phyloP scores from a whole-genome alignment of 2,329 filamentous ascomycete species.

The Fusarium pseudograminearum region DNA sequence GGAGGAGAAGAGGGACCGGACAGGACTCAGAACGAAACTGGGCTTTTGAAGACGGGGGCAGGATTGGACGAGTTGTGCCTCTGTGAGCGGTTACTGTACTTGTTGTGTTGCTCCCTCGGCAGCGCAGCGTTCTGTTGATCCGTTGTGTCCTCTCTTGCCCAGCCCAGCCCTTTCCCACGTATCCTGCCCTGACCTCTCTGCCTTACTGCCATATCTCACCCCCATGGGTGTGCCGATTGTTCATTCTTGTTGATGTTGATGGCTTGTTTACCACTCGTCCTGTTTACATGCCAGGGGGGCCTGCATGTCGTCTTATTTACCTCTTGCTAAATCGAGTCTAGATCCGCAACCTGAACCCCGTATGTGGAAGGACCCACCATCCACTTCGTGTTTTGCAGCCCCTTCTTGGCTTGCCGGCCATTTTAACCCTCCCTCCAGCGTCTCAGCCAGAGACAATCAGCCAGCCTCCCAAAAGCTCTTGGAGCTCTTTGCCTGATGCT shows the following conservation, averaged over 20 bases:
- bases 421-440: constrained; percentile 42
- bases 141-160: constrained; percentile 27
- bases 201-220: constrained; percentile 25
- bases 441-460: constrained; percentile 43
- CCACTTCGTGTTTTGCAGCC: constrained; percentile 18
- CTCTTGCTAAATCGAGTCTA: constrained; percentile 35
- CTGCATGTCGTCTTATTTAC: constrained; percentile 43
- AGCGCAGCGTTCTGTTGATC: constrained; percentile 40
- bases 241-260: constrained; percentile 19
- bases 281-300: constrained; percentile 44
- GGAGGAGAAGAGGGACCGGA: constrained; percentile 46
- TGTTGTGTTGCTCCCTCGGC: constrained; percentile 40
- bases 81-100: constrained; percentile 14
- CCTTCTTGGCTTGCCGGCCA: constrained; percentile 26
- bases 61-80: constrained; percentile 46
- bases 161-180: constrained; percentile 30
- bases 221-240: constrained; percentile 45
- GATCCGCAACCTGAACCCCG: constrained; percentile 17
- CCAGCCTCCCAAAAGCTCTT: constrained; percentile 38
- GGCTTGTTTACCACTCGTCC: constrained; percentile 40
- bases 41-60: constrained; percentile 56
- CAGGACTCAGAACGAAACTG: constrained; percentile 50
- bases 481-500: constrained; percentile 38
- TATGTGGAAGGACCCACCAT: constrained; percentile 28
- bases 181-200: constrained; percentile 21